phyloP scores from a whole-genome alignment of 148 eudicot genomes.

The Vaccinium myrtillus region DNA sequence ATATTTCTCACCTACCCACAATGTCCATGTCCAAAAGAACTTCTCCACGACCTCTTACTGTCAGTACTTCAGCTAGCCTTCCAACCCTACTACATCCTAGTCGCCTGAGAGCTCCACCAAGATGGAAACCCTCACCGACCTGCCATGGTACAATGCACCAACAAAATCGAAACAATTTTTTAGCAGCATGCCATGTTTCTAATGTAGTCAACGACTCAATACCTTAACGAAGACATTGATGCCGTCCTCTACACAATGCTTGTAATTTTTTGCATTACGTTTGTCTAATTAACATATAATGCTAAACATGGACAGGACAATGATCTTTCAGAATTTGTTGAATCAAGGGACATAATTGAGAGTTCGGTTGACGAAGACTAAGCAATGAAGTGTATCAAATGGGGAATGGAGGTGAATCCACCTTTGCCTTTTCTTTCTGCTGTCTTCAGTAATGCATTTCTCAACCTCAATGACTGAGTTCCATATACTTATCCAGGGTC shows the following conservation, averaged over 20 bases:
- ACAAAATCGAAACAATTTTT: neutral
- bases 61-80: no score
- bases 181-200: neutral
- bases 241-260: neutral
- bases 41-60: no score
- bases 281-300: neutral
- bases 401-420: constrained; percentile 92
- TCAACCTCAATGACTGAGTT: neutral
- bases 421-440: constrained; percentile 7
- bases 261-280: neutral
- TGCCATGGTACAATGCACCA: neutral
- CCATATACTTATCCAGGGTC: constrained; percentile 52
- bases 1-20: no score
- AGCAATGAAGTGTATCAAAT: constrained; percentile 98
- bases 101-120: no score
- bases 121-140: no score
- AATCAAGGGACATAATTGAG: constrained; percentile 91
- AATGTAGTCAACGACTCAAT: neutral
- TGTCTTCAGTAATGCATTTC: neutral
- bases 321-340: constrained; percentile 98
- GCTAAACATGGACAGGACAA: constrained; percentile 64
- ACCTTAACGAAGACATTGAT: neutral
- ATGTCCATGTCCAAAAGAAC: no score
- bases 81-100: no score
- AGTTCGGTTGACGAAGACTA: constrained; percentile 96